Conservation (phyloP, 441 rosid genomes). For the Theobroma grandiflorum region DNA sequence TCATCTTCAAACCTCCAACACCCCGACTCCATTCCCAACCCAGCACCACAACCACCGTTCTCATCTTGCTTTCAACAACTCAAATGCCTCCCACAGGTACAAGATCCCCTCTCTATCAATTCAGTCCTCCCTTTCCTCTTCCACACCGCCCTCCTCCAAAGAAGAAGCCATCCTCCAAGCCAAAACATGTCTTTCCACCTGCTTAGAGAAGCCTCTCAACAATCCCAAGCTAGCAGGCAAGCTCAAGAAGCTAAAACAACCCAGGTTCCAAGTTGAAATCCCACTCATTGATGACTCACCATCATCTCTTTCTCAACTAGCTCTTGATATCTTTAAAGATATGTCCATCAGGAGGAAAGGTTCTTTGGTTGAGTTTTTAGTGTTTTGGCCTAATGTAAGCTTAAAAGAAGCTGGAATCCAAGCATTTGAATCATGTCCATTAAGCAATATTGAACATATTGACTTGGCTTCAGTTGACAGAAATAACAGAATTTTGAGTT, state of each 20-base stretch:
- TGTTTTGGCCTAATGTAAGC: slow-evolving; percentile 60
- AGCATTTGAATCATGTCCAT: slow-evolving; percentile 42
- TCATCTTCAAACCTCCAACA: slow-evolving; percentile 39
- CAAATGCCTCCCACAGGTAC: slow-evolving; percentile 27
- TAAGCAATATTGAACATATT: slow-evolving; percentile 44
- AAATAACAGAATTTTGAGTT: slow-evolving; percentile 38
- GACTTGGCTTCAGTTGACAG: slow-evolving; percentile 46
- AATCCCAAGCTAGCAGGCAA: slow-evolving; percentile 73
- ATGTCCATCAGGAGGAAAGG: slow-evolving; percentile 68
- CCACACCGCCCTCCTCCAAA: slow-evolving; percentile 60
- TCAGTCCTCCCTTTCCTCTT: slow-evolving; percentile 52
- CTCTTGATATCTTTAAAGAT: slow-evolving; percentile 59
- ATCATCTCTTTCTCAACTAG: slow-evolving; percentile 64
- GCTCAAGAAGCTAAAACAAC: slow-evolving; percentile 78
- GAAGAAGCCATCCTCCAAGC: slow-evolving; percentile 80
- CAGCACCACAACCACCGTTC: slow-evolving; percentile 18
- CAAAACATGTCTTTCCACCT: slow-evolving; percentile 72
- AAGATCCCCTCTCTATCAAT: slow-evolving; percentile 37
- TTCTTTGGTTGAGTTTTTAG: slow-evolving; percentile 51
- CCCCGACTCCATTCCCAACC: slow-evolving; percentile 32
- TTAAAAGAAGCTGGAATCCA: slow-evolving; percentile 45
- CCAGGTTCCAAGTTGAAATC: slow-evolving; percentile 78
- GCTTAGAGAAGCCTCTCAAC: slow-evolving; percentile 76
- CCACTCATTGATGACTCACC: slow-evolving; percentile 76
- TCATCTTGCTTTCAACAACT: slow-evolving; percentile 18